These are phyloP conservation scores for Nakazawaea wickerhamii DNA, from an alignment of 805 yeast genomes.

Conservation along the genomic window DNA sequence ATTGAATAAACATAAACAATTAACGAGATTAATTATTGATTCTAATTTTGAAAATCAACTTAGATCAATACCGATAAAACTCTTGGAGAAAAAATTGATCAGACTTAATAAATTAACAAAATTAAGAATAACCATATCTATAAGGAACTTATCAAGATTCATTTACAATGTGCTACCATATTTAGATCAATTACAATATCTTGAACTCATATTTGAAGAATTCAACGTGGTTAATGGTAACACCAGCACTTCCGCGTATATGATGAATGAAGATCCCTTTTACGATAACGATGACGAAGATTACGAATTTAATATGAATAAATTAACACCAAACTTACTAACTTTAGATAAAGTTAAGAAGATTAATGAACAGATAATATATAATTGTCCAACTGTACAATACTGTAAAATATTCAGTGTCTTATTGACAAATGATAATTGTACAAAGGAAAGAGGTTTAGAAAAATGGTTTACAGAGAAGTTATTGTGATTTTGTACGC, in stretches of 20 bases:
- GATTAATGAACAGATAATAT: slow-evolving; percentile 2
- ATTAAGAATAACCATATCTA: slow-evolving; percentile 17
- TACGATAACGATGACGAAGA: slow-evolving; percentile 7
- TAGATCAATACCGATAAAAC: slow-evolving; percentile 9
- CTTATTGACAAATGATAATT: slow-evolving; percentile 13
- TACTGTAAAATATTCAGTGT: slow-evolving; percentile 19
- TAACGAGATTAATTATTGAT: slow-evolving; percentile 20
- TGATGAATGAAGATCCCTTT: slow-evolving; percentile 3
- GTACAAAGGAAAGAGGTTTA: slow-evolving; percentile 19
- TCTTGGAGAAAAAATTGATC: slow-evolving; percentile 13
- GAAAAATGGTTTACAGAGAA: slow-evolving; percentile 22
- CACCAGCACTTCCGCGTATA: slow-evolving; percentile 3
- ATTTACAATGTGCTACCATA: slow-evolving; percentile 9
- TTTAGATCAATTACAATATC: slow-evolving; percentile 13
- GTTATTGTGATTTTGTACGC: slow-evolving; percentile 11
- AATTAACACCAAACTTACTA: slow-evolving; percentile 4
- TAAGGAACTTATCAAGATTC: slow-evolving; percentile 11
- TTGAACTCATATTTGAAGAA: slow-evolving; percentile 19
- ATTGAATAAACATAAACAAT: slow-evolving; percentile 12
- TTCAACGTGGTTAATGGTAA: slow-evolving; percentile 14
- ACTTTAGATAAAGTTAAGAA: slow-evolving; percentile 11
- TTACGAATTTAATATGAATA: slow-evolving; percentile 11
- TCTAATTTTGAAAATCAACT: slow-evolving; percentile 11
- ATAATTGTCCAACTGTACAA: slow-evolving; percentile 7
- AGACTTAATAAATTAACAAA: slow-evolving; percentile 14